These are phyloP conservation scores for Tilletia indica DNA, from an alignment of 1,284 basidiomycete species.

Conservation along the genomic window DNA sequence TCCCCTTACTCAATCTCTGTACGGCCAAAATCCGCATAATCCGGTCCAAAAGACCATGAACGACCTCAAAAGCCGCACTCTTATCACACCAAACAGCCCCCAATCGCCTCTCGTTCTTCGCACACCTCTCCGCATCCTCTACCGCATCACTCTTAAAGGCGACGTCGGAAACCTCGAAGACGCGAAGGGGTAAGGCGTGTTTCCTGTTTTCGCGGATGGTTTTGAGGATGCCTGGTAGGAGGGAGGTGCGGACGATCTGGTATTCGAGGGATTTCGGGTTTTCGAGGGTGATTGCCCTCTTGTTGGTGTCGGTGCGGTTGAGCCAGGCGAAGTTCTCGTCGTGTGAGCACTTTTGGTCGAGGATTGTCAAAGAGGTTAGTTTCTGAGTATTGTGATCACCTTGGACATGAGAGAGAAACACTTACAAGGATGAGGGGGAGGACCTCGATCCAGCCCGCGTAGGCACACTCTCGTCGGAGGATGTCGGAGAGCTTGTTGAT, in stretches of 20 bases:
- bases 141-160: conserved; percentile 68
- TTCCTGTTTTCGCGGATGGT: conserved; percentile 94
- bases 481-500: conserved; percentile 89
- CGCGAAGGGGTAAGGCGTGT: conserved; percentile 83
- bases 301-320: conserved; percentile 78
- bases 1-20: conserved; percentile 68
- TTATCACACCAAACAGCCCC: conserved; percentile 93
- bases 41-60: conserved; percentile 89
- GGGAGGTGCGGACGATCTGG: conserved; percentile 92
- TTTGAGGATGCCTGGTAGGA: conserved; percentile 92
- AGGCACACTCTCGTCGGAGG: conserved; percentile 83
- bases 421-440: conserved; percentile 80
- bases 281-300: conserved; percentile 80
- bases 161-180: conserved; percentile 92
- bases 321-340: conserved; percentile 96
- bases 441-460: conserved; percentile 93
- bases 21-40: conserved; percentile 93
- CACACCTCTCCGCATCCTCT: conserved; percentile 68
- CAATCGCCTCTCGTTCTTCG: conserved; percentile 80
- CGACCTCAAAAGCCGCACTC: conserved; percentile 92
- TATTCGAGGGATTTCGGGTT: conserved; percentile 98
- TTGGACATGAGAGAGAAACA: neutral
- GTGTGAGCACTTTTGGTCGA: conserved; percentile 74
- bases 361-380: too few relatives aligned
- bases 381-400: too few relatives aligned